Evolutionary conservation across 2,329 filamentous ascomycete genomes (phyloP).

Genomic region (Cladosporium velox): DNA sequence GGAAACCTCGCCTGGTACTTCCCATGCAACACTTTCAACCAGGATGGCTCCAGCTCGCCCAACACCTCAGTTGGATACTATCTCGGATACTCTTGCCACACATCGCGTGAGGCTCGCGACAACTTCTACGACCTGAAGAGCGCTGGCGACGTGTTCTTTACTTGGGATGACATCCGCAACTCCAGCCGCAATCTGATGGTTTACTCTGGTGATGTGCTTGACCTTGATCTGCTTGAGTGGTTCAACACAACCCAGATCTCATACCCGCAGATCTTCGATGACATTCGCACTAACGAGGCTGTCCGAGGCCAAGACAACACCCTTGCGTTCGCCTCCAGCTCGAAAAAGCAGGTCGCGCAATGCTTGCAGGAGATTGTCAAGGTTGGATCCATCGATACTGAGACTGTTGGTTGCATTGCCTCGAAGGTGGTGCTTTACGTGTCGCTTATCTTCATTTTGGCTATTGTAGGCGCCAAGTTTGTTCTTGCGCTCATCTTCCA

Average conservation of each 20-base stretch:
- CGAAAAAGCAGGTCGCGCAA: constrained; percentile 71
- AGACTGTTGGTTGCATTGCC: constrained; percentile 94
- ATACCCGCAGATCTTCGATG: constrained; percentile 75
- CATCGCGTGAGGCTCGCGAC: constrained; percentile 65
- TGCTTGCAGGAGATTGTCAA: constrained; percentile 94
- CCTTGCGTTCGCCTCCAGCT: constrained; percentile 74
- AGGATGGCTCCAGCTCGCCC: constrained; percentile 80
- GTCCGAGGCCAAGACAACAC: constrained; percentile 87
- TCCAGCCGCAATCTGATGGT: constrained; percentile 85
- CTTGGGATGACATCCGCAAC: constrained; percentile 92
- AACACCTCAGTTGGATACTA: constrained; percentile 77
- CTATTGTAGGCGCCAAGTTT: constrained; percentile 85
- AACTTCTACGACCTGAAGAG: constrained; percentile 72
- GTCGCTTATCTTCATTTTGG: constrained; percentile 85
- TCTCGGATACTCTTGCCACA: constrained; percentile 86
- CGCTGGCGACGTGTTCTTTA: constrained; percentile 89
- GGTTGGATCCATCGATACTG: constrained; percentile 92
- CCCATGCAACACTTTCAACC: constrained; percentile 86
- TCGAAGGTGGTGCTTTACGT: constrained; percentile 96
- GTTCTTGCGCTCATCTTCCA: constrained; percentile 87
- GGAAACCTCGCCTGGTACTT: constrained; percentile 94
- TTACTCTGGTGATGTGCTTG: constrained; percentile 90
- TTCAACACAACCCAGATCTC: constrained; percentile 80
- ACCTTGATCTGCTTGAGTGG: constrained; percentile 85
- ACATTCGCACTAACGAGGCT: constrained; percentile 69